phyloP scores from a whole-genome alignment of 2,329 filamentous ascomycete genomes.

The Stemphylium vesicarium region DNA sequence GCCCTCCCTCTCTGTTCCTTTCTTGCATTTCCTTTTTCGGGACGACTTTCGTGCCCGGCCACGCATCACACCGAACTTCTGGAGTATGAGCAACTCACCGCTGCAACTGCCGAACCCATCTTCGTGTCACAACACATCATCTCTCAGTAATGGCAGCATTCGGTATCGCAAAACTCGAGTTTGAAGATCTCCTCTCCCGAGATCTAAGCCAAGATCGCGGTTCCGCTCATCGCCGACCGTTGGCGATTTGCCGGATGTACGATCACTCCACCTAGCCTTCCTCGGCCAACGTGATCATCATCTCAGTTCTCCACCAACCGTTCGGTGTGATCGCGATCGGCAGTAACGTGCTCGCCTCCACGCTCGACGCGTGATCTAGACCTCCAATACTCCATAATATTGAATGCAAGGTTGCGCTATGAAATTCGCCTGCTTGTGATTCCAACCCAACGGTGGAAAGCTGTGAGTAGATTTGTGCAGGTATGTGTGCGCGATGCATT shows the following conservation, averaged over 20 bases:
- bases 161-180: no score
- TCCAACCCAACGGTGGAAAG: no score
- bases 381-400: background rate
- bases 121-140: no score
- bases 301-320: background rate
- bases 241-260: background rate
- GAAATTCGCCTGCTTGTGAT: background rate
- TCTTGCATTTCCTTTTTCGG: background rate
- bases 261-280: background rate
- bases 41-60: background rate
- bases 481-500: no score
- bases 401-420: background rate
- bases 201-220: no score
- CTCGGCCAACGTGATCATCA: background rate
- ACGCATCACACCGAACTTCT: no score
- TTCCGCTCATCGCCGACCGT: no score
- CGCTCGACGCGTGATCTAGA: background rate
- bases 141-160: no score
- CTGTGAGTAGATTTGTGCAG: no score
- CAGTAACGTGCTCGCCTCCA: background rate
- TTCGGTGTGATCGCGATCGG: background rate
- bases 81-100: no score
- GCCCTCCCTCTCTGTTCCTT: background rate
- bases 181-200: no score
- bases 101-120: no score